Conservation (phyloP, 2,329 filamentous ascomycete species). For the Neonectria magnoliae region DNA sequence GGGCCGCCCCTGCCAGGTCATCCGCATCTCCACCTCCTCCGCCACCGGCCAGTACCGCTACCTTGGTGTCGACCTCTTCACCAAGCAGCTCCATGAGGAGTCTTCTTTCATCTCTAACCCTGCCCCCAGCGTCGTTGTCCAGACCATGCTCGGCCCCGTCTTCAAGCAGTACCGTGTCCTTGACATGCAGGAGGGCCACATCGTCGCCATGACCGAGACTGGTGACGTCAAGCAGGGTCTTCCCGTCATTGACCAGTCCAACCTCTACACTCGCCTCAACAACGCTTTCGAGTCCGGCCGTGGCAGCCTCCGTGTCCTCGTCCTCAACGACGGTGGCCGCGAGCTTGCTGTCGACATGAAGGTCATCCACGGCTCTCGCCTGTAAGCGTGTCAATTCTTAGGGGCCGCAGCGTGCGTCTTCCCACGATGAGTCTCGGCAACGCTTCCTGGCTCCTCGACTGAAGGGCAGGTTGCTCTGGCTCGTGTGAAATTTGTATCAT, state of each 20-base stretch:
- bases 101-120: constrained; percentile 98
- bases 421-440: constrained; percentile 29
- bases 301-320: constrained; percentile 92
- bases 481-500: constrained; percentile 42
- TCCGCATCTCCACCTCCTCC: constrained; percentile 97
- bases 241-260: constrained; percentile 93
- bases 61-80: constrained; percentile 99
- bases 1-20: constrained; percentile 99
- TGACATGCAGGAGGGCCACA: constrained; percentile 85
- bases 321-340: constrained; percentile 91
- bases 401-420: constrained; percentile 38
- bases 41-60: constrained; percentile 99
- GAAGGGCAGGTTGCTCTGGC: constrained; percentile 31
- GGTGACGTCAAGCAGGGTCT: constrained; percentile 98
- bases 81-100: constrained; percentile 99
- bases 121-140: constrained; percentile 93
- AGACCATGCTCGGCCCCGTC: constrained; percentile 99
- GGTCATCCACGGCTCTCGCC: constrained; percentile 85
- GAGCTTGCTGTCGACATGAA: constrained; percentile 99
- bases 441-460: constrained; percentile 32
- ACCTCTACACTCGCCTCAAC: constrained; percentile 82
- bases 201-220: constrained; percentile 98
- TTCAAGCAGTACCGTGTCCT: constrained; percentile 99
- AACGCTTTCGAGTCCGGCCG: constrained; percentile 90
- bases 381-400: constrained; percentile 57